Evolutionary conservation across 768 basidiomycete genomes (phyloP).

Genomic region (Amanita rubescens): DNA sequence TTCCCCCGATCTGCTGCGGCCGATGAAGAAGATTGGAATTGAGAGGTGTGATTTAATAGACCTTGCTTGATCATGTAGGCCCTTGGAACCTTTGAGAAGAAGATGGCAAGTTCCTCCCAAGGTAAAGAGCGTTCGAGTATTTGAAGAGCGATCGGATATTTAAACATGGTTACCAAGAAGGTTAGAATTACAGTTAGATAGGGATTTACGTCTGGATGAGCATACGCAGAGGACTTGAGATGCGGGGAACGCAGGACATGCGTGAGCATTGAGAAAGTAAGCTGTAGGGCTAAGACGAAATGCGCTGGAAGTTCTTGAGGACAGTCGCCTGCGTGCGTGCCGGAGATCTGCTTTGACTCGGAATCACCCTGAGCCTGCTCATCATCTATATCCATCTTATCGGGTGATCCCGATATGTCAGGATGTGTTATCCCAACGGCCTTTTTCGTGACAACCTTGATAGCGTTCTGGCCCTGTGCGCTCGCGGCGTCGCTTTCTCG

Average conservation of each 20-base stretch:
- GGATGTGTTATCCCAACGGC: background rate
- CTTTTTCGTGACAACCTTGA: slow-evolving; percentile 10
- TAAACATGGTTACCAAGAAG: slow-evolving; percentile 74
- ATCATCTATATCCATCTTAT: slow-evolving; percentile 62
- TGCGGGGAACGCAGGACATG: slow-evolving; percentile 59
- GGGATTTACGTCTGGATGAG: slow-evolving; percentile 61
- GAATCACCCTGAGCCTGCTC: slow-evolving; percentile 10
- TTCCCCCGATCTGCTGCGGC: slow-evolving; percentile 33
- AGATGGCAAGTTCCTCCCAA: slow-evolving; percentile 67
- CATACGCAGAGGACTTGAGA: slow-evolving; percentile 51
- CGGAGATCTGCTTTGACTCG: slow-evolving; percentile 12
- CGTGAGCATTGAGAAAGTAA: slow-evolving; percentile 73
- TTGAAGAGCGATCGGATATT: slow-evolving; percentile 50
- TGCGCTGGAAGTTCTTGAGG: slow-evolving; percentile 49
- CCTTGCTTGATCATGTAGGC: slow-evolving; percentile 42
- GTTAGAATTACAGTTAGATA: slow-evolving; percentile 85
- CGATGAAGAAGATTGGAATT: slow-evolving; percentile 14
- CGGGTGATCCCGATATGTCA: slow-evolving; percentile 14
- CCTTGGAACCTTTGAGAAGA: slow-evolving; percentile 54
- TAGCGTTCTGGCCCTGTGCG: slow-evolving; percentile 17
- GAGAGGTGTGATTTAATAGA: slow-evolving; percentile 20
- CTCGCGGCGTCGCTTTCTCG: slow-evolving; percentile 20
- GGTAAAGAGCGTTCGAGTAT: slow-evolving; percentile 75
- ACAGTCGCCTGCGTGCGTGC: slow-evolving; percentile 25
- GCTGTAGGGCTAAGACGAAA: slow-evolving; percentile 68